Percentiles rank a stretch among this genome's conserved stretches.
phyloP scores from a whole-genome alignment of 306 rosid genomes.

The Pachyrhizus erosus region DNA sequence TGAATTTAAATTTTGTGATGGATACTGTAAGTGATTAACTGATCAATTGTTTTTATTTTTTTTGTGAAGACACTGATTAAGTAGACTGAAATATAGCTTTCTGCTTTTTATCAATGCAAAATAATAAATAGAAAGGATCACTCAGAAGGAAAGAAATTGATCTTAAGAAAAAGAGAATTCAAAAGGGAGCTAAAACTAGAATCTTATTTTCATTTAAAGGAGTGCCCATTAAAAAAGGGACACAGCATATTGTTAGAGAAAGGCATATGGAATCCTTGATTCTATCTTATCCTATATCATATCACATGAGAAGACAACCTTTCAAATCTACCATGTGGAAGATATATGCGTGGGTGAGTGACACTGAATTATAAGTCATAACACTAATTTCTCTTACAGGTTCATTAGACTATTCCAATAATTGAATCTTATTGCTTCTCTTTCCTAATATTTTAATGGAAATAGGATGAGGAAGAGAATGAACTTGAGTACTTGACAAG shows the following conservation, averaged over 20 bases:
- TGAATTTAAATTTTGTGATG: neutral
- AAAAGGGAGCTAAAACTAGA: conserved; percentile 45
- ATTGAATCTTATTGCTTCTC: conserved; percentile 5
- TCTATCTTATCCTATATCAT: conserved; percentile 58
- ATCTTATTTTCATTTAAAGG: conserved; percentile 38
- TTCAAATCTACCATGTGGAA: conserved; percentile 44
- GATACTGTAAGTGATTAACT: neutral
- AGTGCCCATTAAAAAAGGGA: conserved; percentile 51
- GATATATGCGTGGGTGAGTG: neutral
- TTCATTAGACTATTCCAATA: conserved; percentile 30
- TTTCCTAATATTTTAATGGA: conserved; percentile 3
- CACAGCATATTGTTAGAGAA: conserved; percentile 13
- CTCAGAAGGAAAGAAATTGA: neutral
- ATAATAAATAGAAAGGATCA: neutral
- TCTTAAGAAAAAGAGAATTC: neutral
- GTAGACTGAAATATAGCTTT: neutral
- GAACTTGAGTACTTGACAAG: neutral
- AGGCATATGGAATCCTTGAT: conserved; percentile 48
- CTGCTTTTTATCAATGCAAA: neutral
- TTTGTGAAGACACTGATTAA: neutral
- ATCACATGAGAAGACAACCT: conserved; percentile 46
- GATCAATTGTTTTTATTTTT: neutral
- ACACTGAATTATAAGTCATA: neutral
- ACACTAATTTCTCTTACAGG: conserved; percentile 25
- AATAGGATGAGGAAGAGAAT: neutral